Evolutionary conservation across 345 rosid species (phyloP), one percentile per base, ranked within the genome.

Genomic region (Zanthoxylum bungeanum): DNA sequence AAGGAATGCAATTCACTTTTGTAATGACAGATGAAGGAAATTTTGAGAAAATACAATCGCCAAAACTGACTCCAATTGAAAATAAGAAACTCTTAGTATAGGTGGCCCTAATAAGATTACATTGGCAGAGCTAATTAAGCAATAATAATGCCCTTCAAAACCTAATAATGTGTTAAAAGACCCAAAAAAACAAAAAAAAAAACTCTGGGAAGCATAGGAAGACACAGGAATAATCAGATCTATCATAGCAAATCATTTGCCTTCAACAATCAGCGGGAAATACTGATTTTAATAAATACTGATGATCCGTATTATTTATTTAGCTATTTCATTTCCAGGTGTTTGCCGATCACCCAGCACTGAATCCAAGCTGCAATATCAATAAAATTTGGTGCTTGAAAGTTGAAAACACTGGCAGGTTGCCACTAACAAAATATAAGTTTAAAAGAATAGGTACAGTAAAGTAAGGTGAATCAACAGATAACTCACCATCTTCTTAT

Each of bases 401-500:
- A 40, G 4, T 34, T 50, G 39, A 66, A 66, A 40, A 4, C 30
- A 24, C 31, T 4, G 9, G 37, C 36, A 42, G 14, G 31, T 16
- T 4, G 14, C 16, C 17, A 52, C 33, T 6, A 33, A 31, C 28
- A 49, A 12, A 42, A 4, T 46, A 40, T 2, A 40, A 66, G 19
- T 4, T 58, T 71, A 47, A 34, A 60, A 58, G 33, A 4, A 60
- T 21, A 55, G 30, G 11, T 31, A 10, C 6, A 21, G 62, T 9
- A 57, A 69, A 36, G 53, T 40, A 46, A 46, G 9, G 36, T 64
- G 34, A 62, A 59, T 4, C 44, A 50, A 71, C 24, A 75, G 4
- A 58, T 51, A 77, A 79, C 91, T 81, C 72, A 95, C 99, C 86
- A 88, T 88, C 91, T 88, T 77, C 96, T 87, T 40, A 87, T 75